phyloP scores from a whole-genome alignment of 78 protist genomes.

The Chrysochromulina parva region DNA sequence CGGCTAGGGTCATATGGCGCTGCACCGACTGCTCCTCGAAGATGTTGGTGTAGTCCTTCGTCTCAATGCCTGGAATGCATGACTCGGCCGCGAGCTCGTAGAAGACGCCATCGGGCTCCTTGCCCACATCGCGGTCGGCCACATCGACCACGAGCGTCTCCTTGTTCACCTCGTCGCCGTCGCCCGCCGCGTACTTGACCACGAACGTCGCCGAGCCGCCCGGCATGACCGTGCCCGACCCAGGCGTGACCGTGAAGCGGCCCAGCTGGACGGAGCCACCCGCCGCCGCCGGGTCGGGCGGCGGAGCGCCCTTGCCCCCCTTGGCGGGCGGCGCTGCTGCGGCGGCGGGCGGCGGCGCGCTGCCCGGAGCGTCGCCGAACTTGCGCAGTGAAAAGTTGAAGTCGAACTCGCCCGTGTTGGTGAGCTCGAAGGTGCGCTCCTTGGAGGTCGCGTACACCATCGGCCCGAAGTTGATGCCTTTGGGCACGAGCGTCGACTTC shows the following conservation, averaged over 20 bases:
- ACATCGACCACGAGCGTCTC: conserved; percentile 51
- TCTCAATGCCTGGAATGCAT: conserved; percentile 77
- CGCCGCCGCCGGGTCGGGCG: background rate
- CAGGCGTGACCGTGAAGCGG: conserved; percentile 54
- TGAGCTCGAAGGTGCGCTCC: conserved; percentile 54
- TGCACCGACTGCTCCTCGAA: conserved; percentile 81
- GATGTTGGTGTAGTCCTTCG: conserved; percentile 48
- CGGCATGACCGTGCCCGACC: conserved; percentile 43
- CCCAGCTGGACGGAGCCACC: conserved; percentile 28
- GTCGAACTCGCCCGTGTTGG: conserved; percentile 75
- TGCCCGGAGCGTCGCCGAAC: background rate
- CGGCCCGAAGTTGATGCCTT: conserved; percentile 79
- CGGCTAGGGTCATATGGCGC: conserved; percentile 6
- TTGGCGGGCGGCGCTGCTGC: background rate
- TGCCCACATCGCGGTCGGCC: conserved; percentile 52
- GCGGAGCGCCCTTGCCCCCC: background rate
- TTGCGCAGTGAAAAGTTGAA: conserved; percentile 8
- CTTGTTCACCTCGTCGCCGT: background rate
- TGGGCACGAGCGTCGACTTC: conserved; percentile 55
- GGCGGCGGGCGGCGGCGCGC: background rate
- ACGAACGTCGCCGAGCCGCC: conserved; percentile 35
- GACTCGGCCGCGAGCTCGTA: conserved; percentile 74
- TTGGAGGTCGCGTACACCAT: conserved; percentile 3
- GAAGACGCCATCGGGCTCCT: conserved; percentile 31
- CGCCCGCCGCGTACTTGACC: conserved; percentile 48